Base-by-base conservation (phyloP, 495 filamentous ascomycete genomes). In the Penicillium parvum region DNA sequence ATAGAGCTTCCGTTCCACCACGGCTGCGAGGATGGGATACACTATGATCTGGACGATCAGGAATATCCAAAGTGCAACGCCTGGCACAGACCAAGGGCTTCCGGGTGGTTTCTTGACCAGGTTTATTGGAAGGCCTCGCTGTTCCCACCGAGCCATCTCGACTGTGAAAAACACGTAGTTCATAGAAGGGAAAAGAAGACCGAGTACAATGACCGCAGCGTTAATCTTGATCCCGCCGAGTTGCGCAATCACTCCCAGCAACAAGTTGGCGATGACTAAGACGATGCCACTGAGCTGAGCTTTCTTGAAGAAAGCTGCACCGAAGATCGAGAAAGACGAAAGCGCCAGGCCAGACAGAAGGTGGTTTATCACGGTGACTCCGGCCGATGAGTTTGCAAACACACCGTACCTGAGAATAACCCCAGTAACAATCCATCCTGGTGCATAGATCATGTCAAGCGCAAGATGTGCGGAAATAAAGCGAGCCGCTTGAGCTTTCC, bases 281-380 rank as follows among this genome's bases (percentile, higher is more conserved):
- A 78, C 71, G 39, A 89, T 85, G 15, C 87, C 87, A 39, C 77
- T 86, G 18, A 92, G 71, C 61, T 92, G 87, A 1, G 87, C 79
- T 55, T 76, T 82, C 43, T 78, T 83, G 64, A 90, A 92, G 55
- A 90, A 85, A 8, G 82, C 66, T 0, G 79, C 83, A 1, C 79
- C 77, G 20, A 90, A 72, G 36, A 90, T 75, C 0, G 84, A 82
- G 53, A 85, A 82, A 3, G 81, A 85, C 0, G 76, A 69, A 14
- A 88, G 61, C 8, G 84, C 73, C 4, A 85, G 59, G 2, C 86
- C 87, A 12, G 73, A 53, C 8, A 88, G 68, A 17, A 90, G 56
- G 49, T 77, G 71, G 60, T 77, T 81, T 37, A 86, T 54, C 26
- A 92, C 48, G 20, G 85, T 60, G 19, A 89, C 72, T 11, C 61